phyloP scores from a whole-genome alignment of 208 protist genomes.

The Wallacemonas sp. region DNA sequence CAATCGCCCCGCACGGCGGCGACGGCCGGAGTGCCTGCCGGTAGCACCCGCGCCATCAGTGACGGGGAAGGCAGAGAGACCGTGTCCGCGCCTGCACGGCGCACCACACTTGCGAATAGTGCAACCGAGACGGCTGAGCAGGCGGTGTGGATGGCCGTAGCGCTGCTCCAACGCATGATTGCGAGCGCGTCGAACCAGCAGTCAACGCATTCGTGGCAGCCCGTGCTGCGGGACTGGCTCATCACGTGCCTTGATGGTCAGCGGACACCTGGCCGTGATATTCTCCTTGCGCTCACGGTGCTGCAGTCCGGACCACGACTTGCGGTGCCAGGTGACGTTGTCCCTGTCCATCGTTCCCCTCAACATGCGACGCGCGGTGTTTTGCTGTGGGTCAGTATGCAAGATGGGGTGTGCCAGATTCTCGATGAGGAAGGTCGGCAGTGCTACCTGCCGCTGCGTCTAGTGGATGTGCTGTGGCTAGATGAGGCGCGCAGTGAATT shows the following conservation, averaged over 20 bases:
- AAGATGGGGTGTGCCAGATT: slow-evolving; percentile 73
- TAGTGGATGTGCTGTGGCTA: slow-evolving; percentile 45
- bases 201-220: slow-evolving; percentile 53
- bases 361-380: slow-evolving; percentile 38
- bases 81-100: not conserved
- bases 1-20: no score
- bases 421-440: slow-evolving; percentile 45
- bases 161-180: slow-evolving; percentile 72
- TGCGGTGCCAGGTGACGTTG: slow-evolving; percentile 67
- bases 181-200: slow-evolving; percentile 3
- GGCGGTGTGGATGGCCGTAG: slow-evolving; percentile 65
- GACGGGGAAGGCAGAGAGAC: no score
- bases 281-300: slow-evolving; percentile 65
- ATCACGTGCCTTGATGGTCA: slow-evolving; percentile 27
- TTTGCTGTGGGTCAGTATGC: slow-evolving; percentile 51
- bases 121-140: slow-evolving; percentile 24
- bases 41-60: no score
- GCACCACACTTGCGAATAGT: not conserved
- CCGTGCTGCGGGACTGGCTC: slow-evolving; percentile 64
- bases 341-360: slow-evolving; percentile 47
- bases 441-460: slow-evolving; percentile 57
- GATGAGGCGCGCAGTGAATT: slow-evolving; percentile 24
- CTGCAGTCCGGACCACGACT: slow-evolving; percentile 55
- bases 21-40: no score
- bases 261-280: slow-evolving; percentile 25